phyloP scores from a whole-genome alignment of 176 grass and related monocot genomes.

The Eleusine indica region DNA sequence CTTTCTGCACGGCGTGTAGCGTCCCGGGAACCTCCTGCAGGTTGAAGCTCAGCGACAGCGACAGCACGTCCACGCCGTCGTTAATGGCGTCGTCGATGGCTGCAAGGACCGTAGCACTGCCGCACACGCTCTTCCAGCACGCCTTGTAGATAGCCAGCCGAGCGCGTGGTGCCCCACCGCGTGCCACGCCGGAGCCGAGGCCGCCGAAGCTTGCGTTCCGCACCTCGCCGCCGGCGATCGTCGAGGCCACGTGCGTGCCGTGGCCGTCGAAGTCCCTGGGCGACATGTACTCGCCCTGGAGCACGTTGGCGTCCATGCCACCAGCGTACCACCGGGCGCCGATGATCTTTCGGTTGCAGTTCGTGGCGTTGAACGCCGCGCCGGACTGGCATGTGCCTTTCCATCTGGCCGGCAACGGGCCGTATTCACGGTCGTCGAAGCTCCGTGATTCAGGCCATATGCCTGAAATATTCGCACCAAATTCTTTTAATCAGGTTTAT shows the following conservation, averaged over 20 bases:
- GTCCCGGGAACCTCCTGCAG: background rate
- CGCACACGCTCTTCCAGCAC: slow-evolving; percentile 1
- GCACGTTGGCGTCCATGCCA: background rate
- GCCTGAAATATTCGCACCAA: slow-evolving; percentile 1
- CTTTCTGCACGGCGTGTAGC: slow-evolving; percentile 55
- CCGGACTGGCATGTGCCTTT: slow-evolving; percentile 55
- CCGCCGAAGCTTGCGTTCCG: slow-evolving; percentile 35
- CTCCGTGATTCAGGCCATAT: slow-evolving; percentile 79
- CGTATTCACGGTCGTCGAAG: slow-evolving; percentile 47
- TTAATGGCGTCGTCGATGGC: slow-evolving; percentile 72
- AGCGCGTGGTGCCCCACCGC: slow-evolving; percentile 57
- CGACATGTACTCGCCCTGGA: slow-evolving; percentile 40
- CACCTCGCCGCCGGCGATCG: slow-evolving; percentile 45
- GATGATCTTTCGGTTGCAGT: slow-evolving; percentile 68
- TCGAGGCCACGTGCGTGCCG: slow-evolving; percentile 58
- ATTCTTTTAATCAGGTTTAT: too few species aligned
- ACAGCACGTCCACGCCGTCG: slow-evolving; percentile 69
- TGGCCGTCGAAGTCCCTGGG: slow-evolving; percentile 40
- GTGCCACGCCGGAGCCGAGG: slow-evolving; percentile 37
- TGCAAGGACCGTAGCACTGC: background rate
- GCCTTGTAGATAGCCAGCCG: slow-evolving; percentile 58
- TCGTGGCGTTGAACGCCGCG: slow-evolving; percentile 10
- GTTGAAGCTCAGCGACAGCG: slow-evolving; percentile 32
- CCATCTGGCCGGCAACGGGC: slow-evolving; percentile 48
- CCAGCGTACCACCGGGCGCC: slow-evolving; percentile 53